A percentile compares a stretch with the other conserved stretches of the same genome.
phyloP scores from a whole-genome alignment of 768 basidiomycete genomes.

The Suillus clintonianus region DNA sequence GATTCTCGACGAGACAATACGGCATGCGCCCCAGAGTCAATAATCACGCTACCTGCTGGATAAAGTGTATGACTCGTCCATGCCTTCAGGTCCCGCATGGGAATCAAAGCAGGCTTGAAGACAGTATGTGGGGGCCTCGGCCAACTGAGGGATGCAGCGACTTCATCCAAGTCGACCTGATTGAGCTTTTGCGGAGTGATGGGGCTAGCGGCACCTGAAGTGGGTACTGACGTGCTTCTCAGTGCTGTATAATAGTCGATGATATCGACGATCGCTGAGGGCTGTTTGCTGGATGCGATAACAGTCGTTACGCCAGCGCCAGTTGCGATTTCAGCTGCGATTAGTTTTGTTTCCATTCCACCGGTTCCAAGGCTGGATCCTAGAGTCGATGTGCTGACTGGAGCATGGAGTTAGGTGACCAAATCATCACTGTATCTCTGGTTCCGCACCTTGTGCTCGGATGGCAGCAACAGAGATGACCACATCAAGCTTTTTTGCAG shows the following conservation, averaged over 20 bases:
- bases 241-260: constrained; percentile 71
- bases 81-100: constrained; percentile 84
- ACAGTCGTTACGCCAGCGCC: constrained; percentile 93
- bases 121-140: constrained; percentile 82
- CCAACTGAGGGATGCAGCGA: constrained; percentile 22
- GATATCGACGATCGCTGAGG: constrained; percentile 74
- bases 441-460: constrained; percentile 67
- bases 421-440: neutral
- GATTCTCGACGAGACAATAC: constrained; percentile 85
- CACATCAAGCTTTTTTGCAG: constrained; percentile 76
- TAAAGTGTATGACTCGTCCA: constrained; percentile 97
- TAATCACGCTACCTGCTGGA: constrained; percentile 84
- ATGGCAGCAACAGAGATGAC: constrained; percentile 85
- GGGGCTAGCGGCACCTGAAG: constrained; percentile 31
- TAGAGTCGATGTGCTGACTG: constrained; percentile 90
- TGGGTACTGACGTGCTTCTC: constrained; percentile 38
- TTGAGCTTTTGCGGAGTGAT: constrained; percentile 19
- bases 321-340: constrained; percentile 96
- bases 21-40: constrained; percentile 86
- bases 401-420: neutral
- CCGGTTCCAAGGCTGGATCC: constrained; percentile 95
- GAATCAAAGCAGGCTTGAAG: constrained; percentile 73
- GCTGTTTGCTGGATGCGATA: constrained; percentile 82
- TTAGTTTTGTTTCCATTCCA: constrained; percentile 99
- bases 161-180: constrained; percentile 23